Conservation (phyloP, 306 rosid species). For the Citrullus mucosospermus region DNA sequence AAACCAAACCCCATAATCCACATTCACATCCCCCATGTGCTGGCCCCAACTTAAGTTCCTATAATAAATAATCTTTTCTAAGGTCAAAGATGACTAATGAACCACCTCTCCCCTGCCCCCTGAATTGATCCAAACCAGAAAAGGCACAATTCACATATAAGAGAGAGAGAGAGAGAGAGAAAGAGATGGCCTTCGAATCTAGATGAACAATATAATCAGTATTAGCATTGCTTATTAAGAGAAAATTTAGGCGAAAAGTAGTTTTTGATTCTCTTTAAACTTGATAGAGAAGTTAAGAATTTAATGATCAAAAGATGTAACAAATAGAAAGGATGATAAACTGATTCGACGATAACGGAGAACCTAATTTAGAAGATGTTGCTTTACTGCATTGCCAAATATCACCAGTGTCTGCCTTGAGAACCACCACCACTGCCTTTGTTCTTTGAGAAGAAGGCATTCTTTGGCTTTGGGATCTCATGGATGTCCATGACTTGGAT, state of each 20-base stretch:
- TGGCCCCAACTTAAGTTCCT: background rate
- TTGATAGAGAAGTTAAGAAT: conserved; percentile 1
- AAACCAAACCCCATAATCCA: conserved; percentile 5
- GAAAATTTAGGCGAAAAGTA: background rate
- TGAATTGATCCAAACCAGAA: background rate
- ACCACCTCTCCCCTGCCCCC: background rate
- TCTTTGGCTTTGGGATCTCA: conserved; percentile 89
- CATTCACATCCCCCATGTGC: conserved; percentile 1
- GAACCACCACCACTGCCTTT: conserved; percentile 71
- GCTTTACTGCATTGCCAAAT: background rate
- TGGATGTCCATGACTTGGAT: conserved; percentile 99
- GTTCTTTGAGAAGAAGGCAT: conserved; percentile 69
- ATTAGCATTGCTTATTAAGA: background rate
- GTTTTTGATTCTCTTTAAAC: conserved; percentile 1
- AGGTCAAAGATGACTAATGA: background rate
- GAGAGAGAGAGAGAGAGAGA: too few species aligned
- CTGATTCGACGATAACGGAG: background rate
- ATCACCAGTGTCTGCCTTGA: conserved; percentile 87
- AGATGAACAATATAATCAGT: background rate
- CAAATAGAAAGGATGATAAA: background rate
- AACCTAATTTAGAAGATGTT: background rate
- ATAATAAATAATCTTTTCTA: background rate
- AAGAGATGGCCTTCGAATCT: background rate
- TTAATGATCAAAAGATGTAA: conserved; percentile 3
- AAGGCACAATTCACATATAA: background rate